These are phyloP conservation scores for Botrytis fabae DNA, from an alignment of 2,329 filamentous ascomycete species.

Conservation along the genomic window DNA sequence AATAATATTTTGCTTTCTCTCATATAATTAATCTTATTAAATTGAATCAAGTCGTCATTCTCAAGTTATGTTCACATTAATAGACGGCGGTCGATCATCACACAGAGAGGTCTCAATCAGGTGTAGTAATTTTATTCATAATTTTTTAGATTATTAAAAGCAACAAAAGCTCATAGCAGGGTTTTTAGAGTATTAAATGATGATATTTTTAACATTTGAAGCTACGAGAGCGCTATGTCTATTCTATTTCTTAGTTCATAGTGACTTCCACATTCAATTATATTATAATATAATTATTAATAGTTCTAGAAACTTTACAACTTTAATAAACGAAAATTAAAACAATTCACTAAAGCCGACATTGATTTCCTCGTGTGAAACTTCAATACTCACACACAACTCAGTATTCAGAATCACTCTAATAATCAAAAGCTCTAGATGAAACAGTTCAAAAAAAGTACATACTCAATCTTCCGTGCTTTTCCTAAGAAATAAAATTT, in stretches of 20 bases:
- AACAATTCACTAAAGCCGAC: background rate
- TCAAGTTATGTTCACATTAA: no score
- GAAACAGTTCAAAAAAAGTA: rapidly evolving
- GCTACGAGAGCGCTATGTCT: background rate
- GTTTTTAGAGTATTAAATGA: no score
- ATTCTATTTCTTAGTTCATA: background rate
- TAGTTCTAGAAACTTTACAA: background rate
- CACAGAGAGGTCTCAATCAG: no score
- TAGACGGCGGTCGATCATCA: no score
- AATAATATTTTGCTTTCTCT: no score
- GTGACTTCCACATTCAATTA: background rate
- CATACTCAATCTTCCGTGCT: background rate
- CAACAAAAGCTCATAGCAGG: no score
- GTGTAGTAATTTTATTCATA: no score
- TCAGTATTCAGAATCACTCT: background rate
- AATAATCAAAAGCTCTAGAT: background rate
- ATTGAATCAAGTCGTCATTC: no score
- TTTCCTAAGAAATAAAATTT: rapidly evolving
- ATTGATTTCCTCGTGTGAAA: background rate
- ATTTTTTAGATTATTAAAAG: no score
- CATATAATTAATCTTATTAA: no score
- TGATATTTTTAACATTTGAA: no score
- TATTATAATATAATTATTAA: rapidly evolving
- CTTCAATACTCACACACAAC: rapidly evolving
- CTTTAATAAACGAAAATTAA: no score